Evolutionary conservation across 108 stramenopile species (phyloP).

Genomic region (Nitzschia sp.): DNA sequence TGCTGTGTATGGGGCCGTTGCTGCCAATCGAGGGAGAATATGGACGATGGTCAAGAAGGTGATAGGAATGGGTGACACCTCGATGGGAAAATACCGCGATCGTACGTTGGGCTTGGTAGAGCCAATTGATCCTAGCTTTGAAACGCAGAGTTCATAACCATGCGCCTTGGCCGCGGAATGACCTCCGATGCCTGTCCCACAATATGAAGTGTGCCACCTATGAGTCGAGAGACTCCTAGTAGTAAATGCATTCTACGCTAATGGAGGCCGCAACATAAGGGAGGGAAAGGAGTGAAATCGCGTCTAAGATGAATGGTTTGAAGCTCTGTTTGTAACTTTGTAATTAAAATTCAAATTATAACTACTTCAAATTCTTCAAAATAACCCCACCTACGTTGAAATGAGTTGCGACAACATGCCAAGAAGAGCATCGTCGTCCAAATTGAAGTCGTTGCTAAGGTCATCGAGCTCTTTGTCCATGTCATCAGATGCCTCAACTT

Average conservation of each 20-base stretch:
- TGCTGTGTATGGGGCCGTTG: slow-evolving; percentile 29
- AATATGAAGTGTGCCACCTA: too few relatives aligned
- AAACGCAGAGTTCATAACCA: too few relatives aligned
- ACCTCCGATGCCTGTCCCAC: too few relatives aligned
- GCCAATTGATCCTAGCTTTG: slow-evolving; percentile 29
- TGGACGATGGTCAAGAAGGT: slow-evolving; percentile 33
- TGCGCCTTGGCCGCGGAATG: too few relatives aligned
- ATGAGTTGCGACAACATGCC: slow-evolving; percentile 69
- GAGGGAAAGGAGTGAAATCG: too few relatives aligned
- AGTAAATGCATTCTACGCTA: too few relatives aligned
- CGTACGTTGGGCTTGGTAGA: slow-evolving; percentile 36
- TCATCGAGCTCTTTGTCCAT: slow-evolving; percentile 65
- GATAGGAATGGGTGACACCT: slow-evolving; percentile 44
- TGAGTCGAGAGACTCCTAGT: too few relatives aligned
- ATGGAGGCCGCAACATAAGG: too few relatives aligned
- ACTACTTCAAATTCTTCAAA: too few relatives aligned
- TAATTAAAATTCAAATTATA: too few relatives aligned
- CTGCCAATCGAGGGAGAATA: slow-evolving; percentile 35
- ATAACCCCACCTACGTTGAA: slow-evolving; percentile 46
- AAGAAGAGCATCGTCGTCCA: slow-evolving; percentile 83
- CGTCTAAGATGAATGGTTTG: too few relatives aligned
- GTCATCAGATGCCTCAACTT: slow-evolving; percentile 52
- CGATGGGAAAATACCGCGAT: slow-evolving; percentile 26
- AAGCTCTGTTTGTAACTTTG: too few relatives aligned
- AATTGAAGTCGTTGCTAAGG: slow-evolving; percentile 68